Conservation (phyloP, 768 basidiomycete genomes). For the Boletus tylopilopsis region DNA sequence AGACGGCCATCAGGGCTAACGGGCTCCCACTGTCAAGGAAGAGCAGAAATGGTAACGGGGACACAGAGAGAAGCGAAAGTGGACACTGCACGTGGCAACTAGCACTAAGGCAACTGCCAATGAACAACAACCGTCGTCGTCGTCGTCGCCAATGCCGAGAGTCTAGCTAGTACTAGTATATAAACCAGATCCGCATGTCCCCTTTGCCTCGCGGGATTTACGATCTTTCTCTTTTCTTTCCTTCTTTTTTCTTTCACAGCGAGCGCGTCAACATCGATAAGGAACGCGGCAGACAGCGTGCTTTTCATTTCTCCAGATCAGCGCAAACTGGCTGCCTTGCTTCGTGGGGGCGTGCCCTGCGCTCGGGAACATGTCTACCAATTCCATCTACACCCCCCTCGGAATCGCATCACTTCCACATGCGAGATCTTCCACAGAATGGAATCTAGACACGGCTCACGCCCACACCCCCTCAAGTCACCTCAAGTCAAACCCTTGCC, state of each 20-base stretch:
- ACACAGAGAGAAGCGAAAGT: constrained; percentile 8
- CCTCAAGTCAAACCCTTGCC: constrained; percentile 46
- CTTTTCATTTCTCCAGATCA: constrained; percentile 32
- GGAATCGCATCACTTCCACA: constrained; percentile 16
- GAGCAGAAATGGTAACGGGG: too few species aligned
- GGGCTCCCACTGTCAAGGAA: too few species aligned
- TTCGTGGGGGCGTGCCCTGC: constrained; percentile 16
- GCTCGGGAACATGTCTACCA: constrained; percentile 19
- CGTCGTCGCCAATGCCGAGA: constrained; percentile 5
- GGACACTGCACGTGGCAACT: constrained; percentile 17
- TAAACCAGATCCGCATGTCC: constrained; percentile 22
- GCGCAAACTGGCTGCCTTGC: constrained; percentile 19
- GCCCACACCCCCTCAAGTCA: constrained; percentile 18
- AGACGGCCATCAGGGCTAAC: too few species aligned
- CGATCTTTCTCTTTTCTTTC: constrained; percentile 13
- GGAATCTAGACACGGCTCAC: constrained; percentile 15
- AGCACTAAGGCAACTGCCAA: neutral
- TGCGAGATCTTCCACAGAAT: constrained; percentile 19
- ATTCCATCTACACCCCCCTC: constrained; percentile 12
- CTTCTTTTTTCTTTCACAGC: constrained; percentile 10
- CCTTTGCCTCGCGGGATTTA: constrained; percentile 27
- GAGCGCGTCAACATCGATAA: constrained; percentile 24
- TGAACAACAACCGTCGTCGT: neutral
- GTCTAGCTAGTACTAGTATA: constrained; percentile 5
- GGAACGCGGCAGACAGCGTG: too few species aligned